Evolutionary conservation across 192 early-diverging fungal species (phyloP).

Genomic region (Podila verticillata): DNA sequence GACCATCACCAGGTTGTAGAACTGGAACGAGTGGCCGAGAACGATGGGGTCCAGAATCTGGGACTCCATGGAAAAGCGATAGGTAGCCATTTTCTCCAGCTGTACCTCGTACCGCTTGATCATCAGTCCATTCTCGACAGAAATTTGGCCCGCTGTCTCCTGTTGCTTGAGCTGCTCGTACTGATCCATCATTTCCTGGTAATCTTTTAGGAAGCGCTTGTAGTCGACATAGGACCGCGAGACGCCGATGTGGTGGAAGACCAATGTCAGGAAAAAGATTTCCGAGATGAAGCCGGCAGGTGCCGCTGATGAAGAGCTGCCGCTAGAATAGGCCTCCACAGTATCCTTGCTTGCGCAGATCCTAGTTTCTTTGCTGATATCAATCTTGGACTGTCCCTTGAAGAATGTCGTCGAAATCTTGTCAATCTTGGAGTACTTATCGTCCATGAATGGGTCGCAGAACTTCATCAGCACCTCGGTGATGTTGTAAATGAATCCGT

Average conservation of each 20-base stretch:
- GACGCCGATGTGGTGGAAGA: constrained; percentile 82
- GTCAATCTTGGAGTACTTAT: constrained; percentile 70
- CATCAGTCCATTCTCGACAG: constrained; percentile 50
- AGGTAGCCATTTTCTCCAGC: constrained; percentile 73
- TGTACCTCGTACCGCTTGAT: constrained; percentile 71
- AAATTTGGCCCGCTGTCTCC: constrained; percentile 47
- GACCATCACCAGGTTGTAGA: constrained; percentile 91
- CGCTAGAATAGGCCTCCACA: constrained; percentile 68
- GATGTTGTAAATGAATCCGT: constrained; percentile 89
- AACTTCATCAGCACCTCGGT: constrained; percentile 71
- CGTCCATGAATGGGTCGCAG: constrained; percentile 89
- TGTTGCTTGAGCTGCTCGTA: constrained; percentile 70
- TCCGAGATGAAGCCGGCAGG: constrained; percentile 89
- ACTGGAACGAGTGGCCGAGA: constrained; percentile 72
- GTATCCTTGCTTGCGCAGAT: constrained; percentile 79
- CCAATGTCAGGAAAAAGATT: constrained; percentile 84
- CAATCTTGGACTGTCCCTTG: constrained; percentile 62
- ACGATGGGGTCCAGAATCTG: constrained; percentile 79
- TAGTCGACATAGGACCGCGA: constrained; percentile 78
- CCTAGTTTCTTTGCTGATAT: constrained; percentile 78
- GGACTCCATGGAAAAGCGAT: constrained; percentile 78
- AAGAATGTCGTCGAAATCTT: constrained; percentile 38
- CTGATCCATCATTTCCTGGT: constrained; percentile 75
- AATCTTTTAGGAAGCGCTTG: constrained; percentile 70
- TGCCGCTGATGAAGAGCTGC: constrained; percentile 1